Evolutionary conservation across 2,329 filamentous ascomycete species (phyloP), one percentile per base, ranked within the genome.

Genomic region (Epichloe baconii): DNA sequence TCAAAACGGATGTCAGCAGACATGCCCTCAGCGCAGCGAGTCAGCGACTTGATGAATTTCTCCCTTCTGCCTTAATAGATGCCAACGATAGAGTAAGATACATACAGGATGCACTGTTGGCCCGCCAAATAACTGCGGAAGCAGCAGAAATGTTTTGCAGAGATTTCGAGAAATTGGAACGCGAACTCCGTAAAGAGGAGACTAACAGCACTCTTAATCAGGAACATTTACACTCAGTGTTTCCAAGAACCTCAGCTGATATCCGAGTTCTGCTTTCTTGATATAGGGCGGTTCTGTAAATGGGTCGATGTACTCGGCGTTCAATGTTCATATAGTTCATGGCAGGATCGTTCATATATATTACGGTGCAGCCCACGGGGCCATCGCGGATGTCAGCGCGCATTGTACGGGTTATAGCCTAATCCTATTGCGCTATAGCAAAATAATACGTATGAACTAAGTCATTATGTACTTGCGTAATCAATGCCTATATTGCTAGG

Each of bases 11-110:
- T 65, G n/a, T 86, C 4, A 71, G 74, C 43, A 75, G 52, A 44
- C 54, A 75, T 12, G 74, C 52, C 0, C 72, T 97, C n/a, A 69
- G 77, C 1, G 69, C 74, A 47, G 82, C 84, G 2, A 87, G 87
- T 59, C 86, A 90, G 59, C 78, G 76, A 41, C 74, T 98, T 6
- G 93, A 98, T 62, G 83, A 88, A 54, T 98, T 97, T 68, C 72
- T 98, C 23, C 90, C 93, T 0, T 94, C 88, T 1, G 93, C 91
- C 3, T 75, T 95, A 34, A 91, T 96, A 74, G 93, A 98, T 64
- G 90, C 90, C 3, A 82, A 87, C 59, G 86, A 93, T 48, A 87
- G 88, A 54, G 67, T 97, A 26, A 84, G 83, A 56, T 73, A 79
- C 42, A 69, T 98, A 1, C 82, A 85, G 55, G 86, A 87, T 60